Percentiles rank a stretch among this genome's conserved stretches.
phyloP scores from a whole-genome alignment of 2,329 filamentous ascomycete genomes.

The Diplodia intermedia region DNA sequence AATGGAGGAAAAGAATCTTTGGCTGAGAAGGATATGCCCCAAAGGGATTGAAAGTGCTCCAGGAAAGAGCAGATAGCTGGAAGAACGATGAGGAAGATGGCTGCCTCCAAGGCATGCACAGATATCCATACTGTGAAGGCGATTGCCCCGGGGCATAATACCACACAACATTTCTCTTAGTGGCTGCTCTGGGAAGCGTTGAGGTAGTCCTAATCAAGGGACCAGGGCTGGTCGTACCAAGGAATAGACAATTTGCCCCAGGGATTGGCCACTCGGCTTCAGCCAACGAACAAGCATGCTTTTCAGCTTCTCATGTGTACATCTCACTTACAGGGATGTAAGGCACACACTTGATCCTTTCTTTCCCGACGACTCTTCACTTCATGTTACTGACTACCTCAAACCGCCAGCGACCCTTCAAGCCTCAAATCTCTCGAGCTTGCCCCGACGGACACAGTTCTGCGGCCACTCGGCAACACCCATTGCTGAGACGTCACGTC shows the following conservation, averaged over 20 bases:
- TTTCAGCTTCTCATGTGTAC: neutral
- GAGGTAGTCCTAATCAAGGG: neutral
- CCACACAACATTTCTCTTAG: neutral
- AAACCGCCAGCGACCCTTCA: slow-evolving; percentile 35
- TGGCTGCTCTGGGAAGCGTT: neutral
- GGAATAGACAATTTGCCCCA: neutral
- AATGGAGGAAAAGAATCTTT: neutral
- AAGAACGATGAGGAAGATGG: neutral
- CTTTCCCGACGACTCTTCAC: too few species aligned
- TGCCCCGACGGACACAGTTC: slow-evolving; percentile 42
- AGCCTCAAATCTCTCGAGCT: slow-evolving; percentile 47
- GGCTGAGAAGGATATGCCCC: neutral
- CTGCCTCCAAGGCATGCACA: neutral
- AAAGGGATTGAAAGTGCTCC: neutral
- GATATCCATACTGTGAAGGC: neutral
- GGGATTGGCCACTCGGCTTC: too few species aligned
- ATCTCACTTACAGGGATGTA: neutral
- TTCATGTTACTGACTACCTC: slow-evolving; percentile 5
- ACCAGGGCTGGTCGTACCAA: neutral
- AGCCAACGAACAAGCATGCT: neutral
- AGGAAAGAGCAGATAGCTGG: neutral
- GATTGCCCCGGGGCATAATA: neutral
- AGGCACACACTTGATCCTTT: too few species aligned
- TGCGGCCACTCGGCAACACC: slow-evolving; percentile 43
- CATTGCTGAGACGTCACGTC: slow-evolving; percentile 44